phyloP scores from a whole-genome alignment of 2,329 filamentous ascomycete species.

The Microdochium trichocladiopsis region DNA sequence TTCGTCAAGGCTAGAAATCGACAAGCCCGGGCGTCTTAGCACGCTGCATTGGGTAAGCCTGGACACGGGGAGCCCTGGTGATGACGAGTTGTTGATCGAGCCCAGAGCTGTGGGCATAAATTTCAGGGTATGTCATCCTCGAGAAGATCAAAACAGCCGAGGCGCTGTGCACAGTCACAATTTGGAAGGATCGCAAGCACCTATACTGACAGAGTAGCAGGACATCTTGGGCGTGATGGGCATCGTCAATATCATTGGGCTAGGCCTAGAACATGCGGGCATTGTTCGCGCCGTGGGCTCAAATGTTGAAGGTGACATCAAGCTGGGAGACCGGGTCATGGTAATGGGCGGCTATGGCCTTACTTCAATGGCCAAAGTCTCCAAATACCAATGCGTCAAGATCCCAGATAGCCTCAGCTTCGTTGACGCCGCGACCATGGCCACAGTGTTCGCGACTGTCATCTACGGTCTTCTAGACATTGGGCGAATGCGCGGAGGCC shows the following conservation, averaged over 20 bases:
- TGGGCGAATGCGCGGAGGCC: constrained; percentile 12
- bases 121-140: constrained; percentile 9
- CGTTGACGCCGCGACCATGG: constrained; percentile 11
- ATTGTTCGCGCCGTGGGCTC: not conserved
- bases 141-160: too few relatives aligned
- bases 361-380: not conserved
- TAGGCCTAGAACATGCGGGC: not conserved
- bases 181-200: too few relatives aligned
- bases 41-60: constrained; percentile 10
- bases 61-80: constrained; percentile 2
- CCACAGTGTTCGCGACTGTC: constrained; percentile 8
- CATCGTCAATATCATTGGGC: not conserved
- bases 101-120: constrained; percentile 7
- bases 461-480: constrained; percentile 10
- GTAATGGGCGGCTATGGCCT: not conserved
- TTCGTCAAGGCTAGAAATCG: constrained; percentile 5
- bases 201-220: not conserved
- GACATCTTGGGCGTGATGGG: not conserved
- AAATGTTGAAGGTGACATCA: not conserved
- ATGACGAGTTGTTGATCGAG: constrained; percentile 4
- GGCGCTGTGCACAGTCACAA: too few relatives aligned
- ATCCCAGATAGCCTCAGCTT: constrained; percentile 11
- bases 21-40: constrained; percentile 9
- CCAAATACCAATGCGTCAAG: constrained; percentile 1
- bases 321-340: not conserved